Evolutionary conservation across 2,329 filamentous ascomycete genomes (phyloP).

Genomic region (Fusarium ramigenum): DNA sequence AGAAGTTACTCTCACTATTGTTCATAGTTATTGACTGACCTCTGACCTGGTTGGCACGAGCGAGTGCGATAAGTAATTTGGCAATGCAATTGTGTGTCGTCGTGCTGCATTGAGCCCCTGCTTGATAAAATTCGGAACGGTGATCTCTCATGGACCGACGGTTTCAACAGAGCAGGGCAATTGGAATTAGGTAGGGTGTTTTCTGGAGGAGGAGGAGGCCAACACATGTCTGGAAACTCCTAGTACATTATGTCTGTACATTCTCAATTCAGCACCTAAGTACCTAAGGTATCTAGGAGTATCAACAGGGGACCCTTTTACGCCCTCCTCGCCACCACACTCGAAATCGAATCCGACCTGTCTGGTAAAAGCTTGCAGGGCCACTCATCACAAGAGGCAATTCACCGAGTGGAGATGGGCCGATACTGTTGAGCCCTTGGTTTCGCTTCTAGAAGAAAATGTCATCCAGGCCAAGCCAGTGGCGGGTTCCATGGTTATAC

Average conservation of each 20-base stretch:
- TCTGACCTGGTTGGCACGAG: neutral
- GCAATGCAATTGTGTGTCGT: neutral
- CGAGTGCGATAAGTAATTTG: neutral
- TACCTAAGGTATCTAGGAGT: neutral
- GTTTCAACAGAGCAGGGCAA: neutral
- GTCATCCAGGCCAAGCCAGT: constrained; percentile 2
- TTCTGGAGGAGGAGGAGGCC: neutral
- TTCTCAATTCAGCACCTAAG: neutral
- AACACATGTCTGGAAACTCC: neutral
- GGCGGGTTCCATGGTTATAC: neutral
- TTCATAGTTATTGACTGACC: neutral
- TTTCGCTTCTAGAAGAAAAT: neutral
- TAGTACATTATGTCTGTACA: neutral
- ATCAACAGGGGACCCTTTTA: neutral
- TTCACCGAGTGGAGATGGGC: constrained; percentile 1
- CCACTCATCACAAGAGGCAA: neutral
- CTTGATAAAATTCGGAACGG: constrained; percentile 3
- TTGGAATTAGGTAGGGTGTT: constrained; percentile 1
- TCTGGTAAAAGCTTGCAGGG: neutral
- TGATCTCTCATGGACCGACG: constrained; percentile 9
- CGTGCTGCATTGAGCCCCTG: constrained; percentile 1
- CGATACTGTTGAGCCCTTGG: neutral
- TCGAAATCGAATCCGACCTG: neutral
- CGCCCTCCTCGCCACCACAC: constrained; percentile 14
- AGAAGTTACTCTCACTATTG: neutral